Base-by-base conservation (phyloP, 1,139 yeast species). In the Sugiyamaella neomexicana region DNA sequence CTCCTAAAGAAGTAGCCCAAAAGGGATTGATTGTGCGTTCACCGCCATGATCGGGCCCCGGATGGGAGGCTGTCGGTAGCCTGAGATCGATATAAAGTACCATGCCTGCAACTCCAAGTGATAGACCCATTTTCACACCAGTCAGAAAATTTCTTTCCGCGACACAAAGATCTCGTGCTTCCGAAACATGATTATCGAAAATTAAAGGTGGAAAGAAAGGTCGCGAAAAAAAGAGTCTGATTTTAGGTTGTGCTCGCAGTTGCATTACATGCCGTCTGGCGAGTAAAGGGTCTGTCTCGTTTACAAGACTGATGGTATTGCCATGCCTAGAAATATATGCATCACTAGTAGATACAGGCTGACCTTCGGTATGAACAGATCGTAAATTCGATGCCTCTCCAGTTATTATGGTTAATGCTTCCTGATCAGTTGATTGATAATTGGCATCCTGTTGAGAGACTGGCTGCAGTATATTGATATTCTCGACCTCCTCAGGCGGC, bases 91-190 rank as follows among this genome's bases (percentile, higher is more conserved):
- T 47, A 44, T 65, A 50, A 16, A 69, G 56, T 2, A 69, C 67
- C 2, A 62, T 59, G 9, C 70, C 71, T 1, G 68, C 65, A 8
- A 70, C 56, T 6, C 65, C 64, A 8, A 71, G 60, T 27, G 62
- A 59, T 47, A 69, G 34, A 1, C 69, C 55, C 34, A 62, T 49
- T 34, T 65, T 58, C 17, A 66, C 39, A 58, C 66, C 62, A 4
- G 71, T 58, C 44, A 71, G 58, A 52, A 62, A 69, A 50, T 68
- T 71, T 20, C 74, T 65, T 57, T 71, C 75, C 34, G 61, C 61
- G 8, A 70, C 72, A 46, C 64, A 64, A 46, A 68, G 57, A 57
- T 71, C 75, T 25, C 75, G 60, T 4, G 74, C 73, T 55, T 71
- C 72, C 6, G 74, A 63, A 1, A 65, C 63, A 25, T 54, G 52